A percentile compares a stretch with the other conserved stretches of the same genome.
Evolutionary conservation across 2,329 filamentous ascomycete genomes (phyloP).

Genomic region (Fonsecaea erecta): DNA sequence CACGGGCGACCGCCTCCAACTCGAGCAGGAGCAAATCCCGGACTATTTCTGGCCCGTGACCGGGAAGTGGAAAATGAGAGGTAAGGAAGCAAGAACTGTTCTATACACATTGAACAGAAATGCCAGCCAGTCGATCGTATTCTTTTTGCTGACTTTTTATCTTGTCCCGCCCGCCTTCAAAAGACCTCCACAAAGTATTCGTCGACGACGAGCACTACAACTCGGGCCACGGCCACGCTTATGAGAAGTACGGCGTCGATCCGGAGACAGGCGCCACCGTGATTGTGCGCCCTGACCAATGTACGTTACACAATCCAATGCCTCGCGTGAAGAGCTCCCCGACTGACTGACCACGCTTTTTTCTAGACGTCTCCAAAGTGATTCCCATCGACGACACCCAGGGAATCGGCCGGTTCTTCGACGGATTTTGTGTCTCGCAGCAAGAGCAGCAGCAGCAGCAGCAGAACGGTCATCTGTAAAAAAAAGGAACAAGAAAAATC

Average conservation of each 20-base stretch:
- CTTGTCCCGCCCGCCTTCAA: neutral
- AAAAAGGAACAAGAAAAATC: too few relatives aligned
- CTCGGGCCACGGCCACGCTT: slow-evolving; percentile 61
- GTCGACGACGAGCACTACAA: slow-evolving; percentile 62
- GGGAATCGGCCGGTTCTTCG: slow-evolving; percentile 45
- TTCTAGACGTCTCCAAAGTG: slow-evolving; percentile 48
- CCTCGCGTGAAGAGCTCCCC: too few relatives aligned
- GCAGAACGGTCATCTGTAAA: slow-evolving; percentile 9
- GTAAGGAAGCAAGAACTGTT: too few relatives aligned
- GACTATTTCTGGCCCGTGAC: slow-evolving; percentile 61
- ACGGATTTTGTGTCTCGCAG: slow-evolving; percentile 38
- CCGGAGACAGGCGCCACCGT: slow-evolving; percentile 53
- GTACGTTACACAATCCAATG: too few relatives aligned
- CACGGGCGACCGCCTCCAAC: slow-evolving; percentile 52
- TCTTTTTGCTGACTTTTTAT: neutral
- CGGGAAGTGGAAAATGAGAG: slow-evolving; percentile 60
- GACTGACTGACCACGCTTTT: slow-evolving; percentile 15
- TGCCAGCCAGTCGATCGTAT: too few relatives aligned
- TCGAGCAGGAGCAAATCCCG: slow-evolving; percentile 61
- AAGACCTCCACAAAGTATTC: slow-evolving; percentile 64
- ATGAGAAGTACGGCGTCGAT: slow-evolving; percentile 61
- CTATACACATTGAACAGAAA: neutral
- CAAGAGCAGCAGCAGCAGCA: slow-evolving; percentile 6
- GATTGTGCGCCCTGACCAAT: slow-evolving; percentile 66
- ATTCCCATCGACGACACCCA: slow-evolving; percentile 41